Evolutionary conservation across 441 rosid species (phyloP).

Genomic region (Adansonia madagascariensis): DNA sequence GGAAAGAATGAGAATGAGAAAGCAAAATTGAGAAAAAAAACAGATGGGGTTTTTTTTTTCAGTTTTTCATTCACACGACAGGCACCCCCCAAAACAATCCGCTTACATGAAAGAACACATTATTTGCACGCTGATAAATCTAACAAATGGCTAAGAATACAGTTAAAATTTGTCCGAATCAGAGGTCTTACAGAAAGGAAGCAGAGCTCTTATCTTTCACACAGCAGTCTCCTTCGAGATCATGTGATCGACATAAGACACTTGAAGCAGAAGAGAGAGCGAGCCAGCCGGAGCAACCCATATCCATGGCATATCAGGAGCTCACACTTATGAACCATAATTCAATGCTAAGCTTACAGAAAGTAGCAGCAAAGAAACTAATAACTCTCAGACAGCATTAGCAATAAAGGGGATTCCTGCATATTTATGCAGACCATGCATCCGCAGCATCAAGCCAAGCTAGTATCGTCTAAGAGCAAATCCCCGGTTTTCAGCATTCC

Average conservation of each 20-base stretch:
- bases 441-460: conserved; percentile 12
- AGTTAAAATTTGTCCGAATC: conserved; percentile 30
- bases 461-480: not conserved
- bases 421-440: conserved; percentile 13
- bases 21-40: conserved; percentile 24
- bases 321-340: not conserved
- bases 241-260: conserved; percentile 30
- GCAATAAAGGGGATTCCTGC: conserved; percentile 7
- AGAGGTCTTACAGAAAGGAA: conserved; percentile 47
- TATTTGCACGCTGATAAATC: conserved; percentile 54
- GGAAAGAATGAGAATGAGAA: not conserved
- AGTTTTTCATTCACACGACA: conserved; percentile 50
- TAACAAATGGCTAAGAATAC: conserved; percentile 48
- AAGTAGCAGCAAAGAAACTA: conserved; percentile 3
- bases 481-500: not conserved
- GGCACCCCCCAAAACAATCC: conserved; percentile 42
- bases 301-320: conserved; percentile 12
- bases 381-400: not conserved
- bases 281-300: conserved; percentile 22
- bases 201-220: conserved; percentile 29
- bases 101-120: conserved; percentile 44
- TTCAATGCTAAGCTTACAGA: not conserved
- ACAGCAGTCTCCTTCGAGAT: conserved; percentile 44
- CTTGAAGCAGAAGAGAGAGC: conserved; percentile 29
- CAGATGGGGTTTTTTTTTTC: conserved; percentile 44